Percentiles rank a stretch among this genome's conserved stretches.
These are phyloP conservation scores for Cystoisospora suis DNA, from an alignment of 169 alveolate species.

Conservation along the genomic window DNA sequence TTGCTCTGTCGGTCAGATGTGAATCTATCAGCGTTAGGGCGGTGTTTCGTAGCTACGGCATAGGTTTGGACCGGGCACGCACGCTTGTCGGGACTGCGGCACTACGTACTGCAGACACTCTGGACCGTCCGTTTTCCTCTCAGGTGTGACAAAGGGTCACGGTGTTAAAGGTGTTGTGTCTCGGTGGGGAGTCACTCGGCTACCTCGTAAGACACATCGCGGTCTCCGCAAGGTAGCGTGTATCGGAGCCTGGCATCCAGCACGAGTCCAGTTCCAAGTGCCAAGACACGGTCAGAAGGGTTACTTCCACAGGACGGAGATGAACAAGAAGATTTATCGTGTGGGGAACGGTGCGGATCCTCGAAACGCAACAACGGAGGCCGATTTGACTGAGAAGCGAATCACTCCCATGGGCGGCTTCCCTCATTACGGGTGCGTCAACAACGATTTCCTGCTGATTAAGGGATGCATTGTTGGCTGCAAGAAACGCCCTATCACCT, in stretches of 20 bases:
- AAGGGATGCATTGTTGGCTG: constrained; percentile 99
- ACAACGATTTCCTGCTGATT: constrained; percentile 97
- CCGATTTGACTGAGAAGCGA: constrained; percentile 97
- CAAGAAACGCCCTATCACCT: constrained; percentile 95
- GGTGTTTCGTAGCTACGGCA: too few relatives aligned
- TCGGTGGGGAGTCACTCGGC: constrained; percentile 99
- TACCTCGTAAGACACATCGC: constrained; percentile 99
- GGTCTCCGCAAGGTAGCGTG: constrained; percentile 99
- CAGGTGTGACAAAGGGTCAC: constrained; percentile 97
- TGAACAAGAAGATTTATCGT: constrained; percentile 99
- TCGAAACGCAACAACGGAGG: constrained; percentile 95
- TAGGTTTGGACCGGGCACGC: too few relatives aligned
- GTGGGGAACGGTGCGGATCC: constrained; percentile 90
- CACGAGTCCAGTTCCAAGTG: constrained; percentile 99
- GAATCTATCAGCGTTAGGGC: too few relatives aligned
- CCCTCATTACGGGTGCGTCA: constrained; percentile 99
- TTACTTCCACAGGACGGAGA: constrained; percentile 99
- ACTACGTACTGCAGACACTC: too few relatives aligned
- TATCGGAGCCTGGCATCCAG: constrained; percentile 99
- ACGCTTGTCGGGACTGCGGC: too few relatives aligned
- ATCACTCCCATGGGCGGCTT: constrained; percentile 99
- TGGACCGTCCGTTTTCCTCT: not conserved
- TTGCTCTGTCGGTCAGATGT: too few relatives aligned
- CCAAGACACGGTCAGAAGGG: constrained; percentile 99
- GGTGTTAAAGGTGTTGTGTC: constrained; percentile 99